phyloP scores from a whole-genome alignment of 2,329 filamentous ascomycete species.

The Alternaria ethzedia region DNA sequence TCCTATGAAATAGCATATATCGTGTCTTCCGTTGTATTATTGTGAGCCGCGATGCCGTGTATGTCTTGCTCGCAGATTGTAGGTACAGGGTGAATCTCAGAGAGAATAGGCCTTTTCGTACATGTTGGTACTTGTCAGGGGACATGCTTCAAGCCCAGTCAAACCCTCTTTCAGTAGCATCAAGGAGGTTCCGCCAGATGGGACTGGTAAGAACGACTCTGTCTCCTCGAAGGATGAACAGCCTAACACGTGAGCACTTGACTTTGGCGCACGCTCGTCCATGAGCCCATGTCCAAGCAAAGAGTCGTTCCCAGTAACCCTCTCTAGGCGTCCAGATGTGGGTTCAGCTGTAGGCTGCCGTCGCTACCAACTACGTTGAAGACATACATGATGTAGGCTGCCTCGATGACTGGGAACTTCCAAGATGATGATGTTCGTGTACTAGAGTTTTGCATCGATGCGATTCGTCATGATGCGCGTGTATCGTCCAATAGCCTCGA shows the following conservation, averaged over 20 bases:
- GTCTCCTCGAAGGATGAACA: neutral
- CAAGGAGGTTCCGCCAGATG: neutral
- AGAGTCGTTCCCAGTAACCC: neutral
- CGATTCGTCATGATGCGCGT: slow-evolving; percentile 10
- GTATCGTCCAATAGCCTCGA: slow-evolving; percentile 10
- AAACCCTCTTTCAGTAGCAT: neutral
- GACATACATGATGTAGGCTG: neutral
- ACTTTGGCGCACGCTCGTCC: neutral
- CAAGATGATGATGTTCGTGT: neutral
- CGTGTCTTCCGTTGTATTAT: no score
- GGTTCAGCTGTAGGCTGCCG: neutral
- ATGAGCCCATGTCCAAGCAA: accelerated
- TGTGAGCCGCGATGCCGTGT: neutral
- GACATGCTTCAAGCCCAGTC: neutral
- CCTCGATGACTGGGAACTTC: neutral
- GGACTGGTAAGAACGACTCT: neutral
- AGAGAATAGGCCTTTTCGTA: no score
- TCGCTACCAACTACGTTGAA: neutral
- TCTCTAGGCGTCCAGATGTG: neutral
- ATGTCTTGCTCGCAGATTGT: neutral
- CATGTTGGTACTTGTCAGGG: neutral
- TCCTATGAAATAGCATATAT: no score
- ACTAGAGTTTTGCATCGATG: neutral
- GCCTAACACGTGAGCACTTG: neutral
- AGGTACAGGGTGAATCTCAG: neutral